Evolutionary conservation across 192 early-diverging fungal species (phyloP).

Genomic region (Coemansia sp.): DNA sequence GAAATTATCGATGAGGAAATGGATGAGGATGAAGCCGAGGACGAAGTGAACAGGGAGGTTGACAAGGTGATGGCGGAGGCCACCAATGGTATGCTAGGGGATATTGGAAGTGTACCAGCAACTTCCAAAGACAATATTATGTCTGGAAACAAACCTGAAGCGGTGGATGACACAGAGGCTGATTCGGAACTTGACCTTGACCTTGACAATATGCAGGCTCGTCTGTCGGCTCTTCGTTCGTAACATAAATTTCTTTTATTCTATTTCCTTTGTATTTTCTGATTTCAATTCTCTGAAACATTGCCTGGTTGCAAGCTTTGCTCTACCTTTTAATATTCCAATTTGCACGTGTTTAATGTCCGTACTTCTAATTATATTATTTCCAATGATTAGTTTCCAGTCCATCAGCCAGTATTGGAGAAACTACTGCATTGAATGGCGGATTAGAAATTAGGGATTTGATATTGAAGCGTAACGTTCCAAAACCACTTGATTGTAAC

Average conservation of each 20-base stretch:
- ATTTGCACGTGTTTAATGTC: too few species aligned
- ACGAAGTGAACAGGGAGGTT: slow-evolving; percentile 91
- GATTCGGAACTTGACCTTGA: slow-evolving; percentile 72
- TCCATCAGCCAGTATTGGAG: too few species aligned
- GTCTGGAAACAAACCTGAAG: slow-evolving; percentile 8
- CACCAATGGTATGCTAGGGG: slow-evolving; percentile 70
- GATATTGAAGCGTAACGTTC: too few species aligned
- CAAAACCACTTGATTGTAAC: too few species aligned
- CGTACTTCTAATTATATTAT: too few species aligned
- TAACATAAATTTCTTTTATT: slow-evolving; percentile 17
- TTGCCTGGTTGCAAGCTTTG: too few species aligned
- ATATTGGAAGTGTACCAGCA: background rate
- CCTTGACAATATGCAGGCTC: slow-evolving; percentile 80
- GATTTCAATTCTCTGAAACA: too few species aligned
- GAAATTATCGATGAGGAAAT: slow-evolving; percentile 83
- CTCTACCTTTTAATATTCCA: too few species aligned
- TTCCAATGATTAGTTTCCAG: too few species aligned
- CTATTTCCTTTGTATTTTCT: background rate
- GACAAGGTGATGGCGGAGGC: slow-evolving; percentile 86
- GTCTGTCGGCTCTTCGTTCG: slow-evolving; percentile 77
- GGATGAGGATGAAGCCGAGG: slow-evolving; percentile 88
- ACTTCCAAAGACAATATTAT: background rate
- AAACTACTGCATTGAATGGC: too few species aligned
- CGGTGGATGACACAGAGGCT: slow-evolving; percentile 28
- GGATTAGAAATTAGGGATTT: too few species aligned